phyloP scores from a whole-genome alignment of 2,329 filamentous ascomycete species.

The Aspergillus aculeatinus region DNA sequence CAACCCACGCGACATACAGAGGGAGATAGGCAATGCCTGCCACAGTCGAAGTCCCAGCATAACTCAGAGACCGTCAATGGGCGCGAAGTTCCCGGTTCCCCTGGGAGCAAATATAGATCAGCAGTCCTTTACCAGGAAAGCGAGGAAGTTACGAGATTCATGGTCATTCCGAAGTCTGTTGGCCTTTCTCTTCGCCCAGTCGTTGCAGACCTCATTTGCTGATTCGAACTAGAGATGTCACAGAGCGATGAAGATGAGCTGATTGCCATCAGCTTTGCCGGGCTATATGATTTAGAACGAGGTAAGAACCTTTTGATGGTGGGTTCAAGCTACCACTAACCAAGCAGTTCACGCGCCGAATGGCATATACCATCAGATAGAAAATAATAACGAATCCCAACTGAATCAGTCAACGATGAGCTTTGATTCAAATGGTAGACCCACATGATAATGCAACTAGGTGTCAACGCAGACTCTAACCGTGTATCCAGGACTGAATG shows the following conservation, averaged over 20 bases:
- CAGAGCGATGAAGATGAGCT: constrained; percentile 33
- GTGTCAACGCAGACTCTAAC: background rate
- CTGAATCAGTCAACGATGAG: constrained; percentile 15
- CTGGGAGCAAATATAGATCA: constrained; percentile 15
- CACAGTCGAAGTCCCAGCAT: constrained; percentile 24
- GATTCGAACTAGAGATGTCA: constrained; percentile 20
- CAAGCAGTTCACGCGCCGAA: constrained; percentile 28
- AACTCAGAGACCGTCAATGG: constrained; percentile 16
- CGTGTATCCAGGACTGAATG: constrained; percentile 10
- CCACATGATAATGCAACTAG: background rate
- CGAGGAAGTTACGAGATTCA: constrained; percentile 27
- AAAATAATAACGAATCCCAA: constrained; percentile 6
- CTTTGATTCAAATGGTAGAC: constrained; percentile 19
- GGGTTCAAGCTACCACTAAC: constrained; percentile 6
- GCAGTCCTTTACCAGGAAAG: constrained; percentile 21
- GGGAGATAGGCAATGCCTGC: constrained; percentile 13
- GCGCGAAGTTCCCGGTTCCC: constrained; percentile 15
- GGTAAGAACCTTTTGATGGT: constrained; percentile 14
- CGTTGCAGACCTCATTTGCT: background rate
- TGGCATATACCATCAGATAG: constrained; percentile 23
- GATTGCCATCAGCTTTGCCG: constrained; percentile 31
- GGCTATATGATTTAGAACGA: constrained; percentile 30
- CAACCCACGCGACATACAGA: constrained; percentile 19
- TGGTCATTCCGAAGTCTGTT: constrained; percentile 29
- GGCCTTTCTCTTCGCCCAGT: background rate